Base-by-base conservation (phyloP, 2,329 filamentous ascomycete species). In the Immersiporthe knoxdaviesiana region DNA sequence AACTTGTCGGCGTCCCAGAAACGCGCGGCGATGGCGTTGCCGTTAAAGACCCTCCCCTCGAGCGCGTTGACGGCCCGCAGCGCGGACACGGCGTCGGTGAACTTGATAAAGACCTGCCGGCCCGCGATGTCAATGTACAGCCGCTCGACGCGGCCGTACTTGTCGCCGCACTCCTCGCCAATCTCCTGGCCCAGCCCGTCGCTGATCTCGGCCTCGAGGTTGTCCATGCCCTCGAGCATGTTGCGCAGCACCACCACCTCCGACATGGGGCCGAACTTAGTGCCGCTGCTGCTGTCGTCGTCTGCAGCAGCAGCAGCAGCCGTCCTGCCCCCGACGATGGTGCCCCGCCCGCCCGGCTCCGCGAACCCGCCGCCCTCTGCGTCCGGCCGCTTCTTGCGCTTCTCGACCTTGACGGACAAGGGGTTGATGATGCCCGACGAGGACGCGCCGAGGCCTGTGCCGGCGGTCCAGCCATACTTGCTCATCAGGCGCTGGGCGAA, bases 391-490 rank as follows among this genome's bases (percentile, higher is more conserved):
- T 93, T 94, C 78, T 93, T 92, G 41, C 91, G 87, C 81, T 96
- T 97, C 75, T 96, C 91, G n/a, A 95, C 87, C 75, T 97, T 89
- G 35, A 95, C 92, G 61, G 89, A 89, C 4, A 99, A 83, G 5
- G 94, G 92, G 30, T 94, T 92, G 66, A 93, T 85, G 74, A 99
- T 97, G 71, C 96, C 96, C 32, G 90, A 89, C 41, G 89, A 89
- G 72, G 90, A 87, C 21, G 93, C 94, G 73, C 96, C 96, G 4
- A 99, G 88, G 27, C 96, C 96, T 72, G 91, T 87, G 32, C 96
- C 96, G 76, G 94, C 91, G 47, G 90, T 91, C 92, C 94, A 98
- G 67, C 96, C 96, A 81, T 97, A 96, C 78, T 97, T 98, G 71
- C 89, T 87, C 89, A 99, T 93, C 68, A 98, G 87, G 44, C 94